Base-by-base conservation (phyloP, 2,329 filamentous ascomycete genomes). In the Claviceps sp. region DNA sequence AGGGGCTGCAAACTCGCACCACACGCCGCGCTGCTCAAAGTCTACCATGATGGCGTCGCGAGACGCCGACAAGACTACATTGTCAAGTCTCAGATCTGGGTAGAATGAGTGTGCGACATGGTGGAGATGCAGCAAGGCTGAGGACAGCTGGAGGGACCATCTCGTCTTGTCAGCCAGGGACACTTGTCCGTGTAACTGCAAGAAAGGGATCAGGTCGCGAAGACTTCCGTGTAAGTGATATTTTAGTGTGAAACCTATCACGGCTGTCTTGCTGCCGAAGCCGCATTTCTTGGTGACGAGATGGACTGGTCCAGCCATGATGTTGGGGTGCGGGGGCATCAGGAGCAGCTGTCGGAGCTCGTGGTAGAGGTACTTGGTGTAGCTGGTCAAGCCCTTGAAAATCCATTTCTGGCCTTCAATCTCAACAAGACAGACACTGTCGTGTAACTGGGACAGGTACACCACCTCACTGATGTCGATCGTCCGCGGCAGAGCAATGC, bases 21-120 rank as follows among this genome's bases (percentile, higher is more conserved):
- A 82, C 2, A 81, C 77, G 7, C 79, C 78, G 37, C 79, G 72
- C 61, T 82, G 78, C 62, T 82, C 79, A 58, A 82, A 80, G 55
- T 82, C 79, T 4, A 82, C 71, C 71, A 82, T 75, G 58, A 81
- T 60, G 9, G 73, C 63, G 51, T 79, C 70, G 20, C 65, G 66
- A 1, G 65, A 58, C 22, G 67, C 66, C 1, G 75, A 74, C 14
- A 81, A 63, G 3, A 82, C 73, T 37, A 82, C 68, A 56, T 82
- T 81, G 61, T 82, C 78, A 4, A 81, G 71, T 14, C 78, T 74
- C 14, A 81, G 69, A 56, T 82, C 78, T 1, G 78, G 75, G 56
- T 81, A 81, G 59, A 76, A 81, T 24, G 71, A 70, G 38, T 60
- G 60, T 11, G 70, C 70, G 14, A 67, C 65, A 47, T 67, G 62